phyloP scores from a whole-genome alignment of 2,329 filamentous ascomycete species.

The Talaromyces sp. region DNA sequence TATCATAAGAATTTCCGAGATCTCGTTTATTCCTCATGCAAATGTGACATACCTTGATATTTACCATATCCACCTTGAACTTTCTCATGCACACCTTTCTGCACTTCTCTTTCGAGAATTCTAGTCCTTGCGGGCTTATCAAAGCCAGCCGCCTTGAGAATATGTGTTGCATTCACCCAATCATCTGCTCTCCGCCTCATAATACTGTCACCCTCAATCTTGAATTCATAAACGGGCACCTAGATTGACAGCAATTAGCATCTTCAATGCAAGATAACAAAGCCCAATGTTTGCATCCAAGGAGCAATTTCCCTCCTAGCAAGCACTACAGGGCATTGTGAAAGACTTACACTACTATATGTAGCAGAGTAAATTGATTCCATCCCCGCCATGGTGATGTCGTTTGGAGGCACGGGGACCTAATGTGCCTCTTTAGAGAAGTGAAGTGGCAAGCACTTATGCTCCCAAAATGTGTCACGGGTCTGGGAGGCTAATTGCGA shows the following conservation, averaged over 20 bases:
- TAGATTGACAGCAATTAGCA: conserved; percentile 42
- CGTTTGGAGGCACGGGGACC: conserved; percentile 14
- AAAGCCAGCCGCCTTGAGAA: conserved; percentile 93
- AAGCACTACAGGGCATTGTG: background rate
- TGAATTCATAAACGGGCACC: conserved; percentile 94
- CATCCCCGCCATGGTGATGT: conserved; percentile 38
- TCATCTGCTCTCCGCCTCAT: conserved; percentile 93
- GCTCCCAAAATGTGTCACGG: conserved; percentile 11
- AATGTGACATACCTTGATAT: conserved; percentile 72
- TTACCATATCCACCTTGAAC: conserved; percentile 98
- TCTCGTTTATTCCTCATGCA: too few relatives aligned
- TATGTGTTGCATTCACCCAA: conserved; percentile 99
- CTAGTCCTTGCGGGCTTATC: conserved; percentile 95
- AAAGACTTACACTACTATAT: conserved; percentile 60
- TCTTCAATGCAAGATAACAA: background rate
- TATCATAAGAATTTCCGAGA: too few relatives aligned
- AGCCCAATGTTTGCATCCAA: background rate
- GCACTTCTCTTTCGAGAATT: conserved; percentile 93
- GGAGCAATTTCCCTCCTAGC: background rate
- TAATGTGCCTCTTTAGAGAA: background rate
- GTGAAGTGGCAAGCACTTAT: conserved; percentile 14
- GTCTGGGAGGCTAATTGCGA: conserved; percentile 13
- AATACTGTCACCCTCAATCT: conserved; percentile 85
- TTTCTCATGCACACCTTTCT: conserved; percentile 96
- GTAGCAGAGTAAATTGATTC: conserved; percentile 64